These are phyloP conservation scores for Prunus kanzakura DNA, from an alignment of 306 rosid genomes.

Conservation along the genomic window DNA sequence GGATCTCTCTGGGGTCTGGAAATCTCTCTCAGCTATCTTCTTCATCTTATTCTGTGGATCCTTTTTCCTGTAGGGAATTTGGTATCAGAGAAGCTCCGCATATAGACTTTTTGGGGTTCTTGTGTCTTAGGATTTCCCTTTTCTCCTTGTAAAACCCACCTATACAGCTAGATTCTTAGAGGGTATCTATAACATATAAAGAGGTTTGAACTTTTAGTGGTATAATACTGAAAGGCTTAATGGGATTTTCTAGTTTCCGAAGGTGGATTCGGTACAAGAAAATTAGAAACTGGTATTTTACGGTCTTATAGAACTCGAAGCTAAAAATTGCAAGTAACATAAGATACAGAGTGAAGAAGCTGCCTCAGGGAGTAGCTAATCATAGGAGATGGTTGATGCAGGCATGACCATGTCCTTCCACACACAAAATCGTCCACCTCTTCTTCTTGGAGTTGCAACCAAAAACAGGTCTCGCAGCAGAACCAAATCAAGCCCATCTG, in stretches of 20 bases:
- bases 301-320: not conserved
- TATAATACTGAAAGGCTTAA: not conserved
- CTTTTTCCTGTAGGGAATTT: not conserved
- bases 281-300: not conserved
- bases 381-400: constrained; percentile 33
- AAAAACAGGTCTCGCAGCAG: constrained; percentile 24
- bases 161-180: not conserved
- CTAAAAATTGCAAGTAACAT: not conserved
- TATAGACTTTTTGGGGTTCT: too few species aligned
- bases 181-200: not conserved
- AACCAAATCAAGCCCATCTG: constrained; percentile 30
- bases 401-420: constrained; percentile 36
- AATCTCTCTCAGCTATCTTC: constrained; percentile 14
- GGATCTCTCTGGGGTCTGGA: not conserved
- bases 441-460: constrained; percentile 26
- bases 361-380: not conserved
- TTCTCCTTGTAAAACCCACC: not conserved
- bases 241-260: not conserved
- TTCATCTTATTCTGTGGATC: not conserved
- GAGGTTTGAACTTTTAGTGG: not conserved
- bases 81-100: not conserved
- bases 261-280: not conserved
- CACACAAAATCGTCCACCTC: constrained; percentile 28
- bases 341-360: not conserved
- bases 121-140: not conserved